These are phyloP conservation scores for Phytophthora pisi DNA, from an alignment of 352 stramenopile genomes.

Conservation along the genomic window DNA sequence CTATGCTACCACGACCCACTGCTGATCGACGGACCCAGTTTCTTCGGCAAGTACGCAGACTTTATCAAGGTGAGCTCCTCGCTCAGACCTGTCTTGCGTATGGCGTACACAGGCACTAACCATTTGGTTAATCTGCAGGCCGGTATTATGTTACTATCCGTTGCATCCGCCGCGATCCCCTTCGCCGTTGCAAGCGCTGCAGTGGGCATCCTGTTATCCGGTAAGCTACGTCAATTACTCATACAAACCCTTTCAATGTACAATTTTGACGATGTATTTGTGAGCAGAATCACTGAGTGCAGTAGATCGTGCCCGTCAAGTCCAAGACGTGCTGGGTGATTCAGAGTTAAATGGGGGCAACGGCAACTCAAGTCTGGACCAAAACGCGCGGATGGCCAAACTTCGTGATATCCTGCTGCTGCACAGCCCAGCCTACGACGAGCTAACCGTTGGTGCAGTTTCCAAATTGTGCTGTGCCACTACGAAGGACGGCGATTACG, in stretches of 20 bases:
- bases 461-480: neutral
- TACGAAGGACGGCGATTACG: neutral
- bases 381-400: neutral
- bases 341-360: too few relatives aligned
- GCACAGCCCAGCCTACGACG: neutral
- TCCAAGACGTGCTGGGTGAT: too few relatives aligned
- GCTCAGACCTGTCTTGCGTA: too few relatives aligned
- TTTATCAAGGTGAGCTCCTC: slow-evolving; percentile 11
- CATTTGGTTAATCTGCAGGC: neutral
- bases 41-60: neutral
- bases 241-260: too few relatives aligned
- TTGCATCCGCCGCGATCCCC: neutral
- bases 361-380: neutral
- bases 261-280: too few relatives aligned
- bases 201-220: neutral
- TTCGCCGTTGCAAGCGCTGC: neutral
- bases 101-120: neutral
- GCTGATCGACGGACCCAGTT: neutral
- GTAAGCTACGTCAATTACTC: neutral
- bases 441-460: neutral
- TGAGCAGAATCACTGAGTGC: too few relatives aligned
- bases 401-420: neutral
- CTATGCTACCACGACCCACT: slow-evolving; percentile 15
- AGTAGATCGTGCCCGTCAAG: too few relatives aligned
- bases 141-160: neutral